Conservation (phyloP, 2,329 filamentous ascomycete genomes). For the Dothidotthia symphoricarpi region DNA sequence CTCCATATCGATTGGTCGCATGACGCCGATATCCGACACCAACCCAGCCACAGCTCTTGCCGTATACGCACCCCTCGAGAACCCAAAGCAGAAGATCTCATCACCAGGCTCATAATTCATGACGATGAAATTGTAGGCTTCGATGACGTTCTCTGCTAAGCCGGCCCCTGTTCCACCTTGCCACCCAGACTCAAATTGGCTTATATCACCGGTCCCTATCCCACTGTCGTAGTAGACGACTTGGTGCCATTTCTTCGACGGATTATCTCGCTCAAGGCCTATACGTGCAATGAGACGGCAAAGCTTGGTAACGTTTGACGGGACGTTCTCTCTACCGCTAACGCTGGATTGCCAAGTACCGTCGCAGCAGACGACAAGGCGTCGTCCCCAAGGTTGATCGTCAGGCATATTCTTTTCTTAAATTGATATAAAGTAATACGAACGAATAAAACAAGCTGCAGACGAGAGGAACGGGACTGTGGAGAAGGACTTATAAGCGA, state of each 20-base stretch:
- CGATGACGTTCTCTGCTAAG: conserved; percentile 49
- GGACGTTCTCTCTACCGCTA: conserved; percentile 29
- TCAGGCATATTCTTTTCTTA: no score
- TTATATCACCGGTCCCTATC: conserved; percentile 35
- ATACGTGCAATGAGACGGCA: conserved; percentile 33
- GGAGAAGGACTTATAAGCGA: no score
- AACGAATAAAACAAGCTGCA: no score
- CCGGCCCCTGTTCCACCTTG: conserved; percentile 47
- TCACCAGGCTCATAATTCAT: conserved; percentile 52
- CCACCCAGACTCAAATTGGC: conserved; percentile 21
- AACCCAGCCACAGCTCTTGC: conserved; percentile 46
- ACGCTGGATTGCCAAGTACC: conserved; percentile 41
- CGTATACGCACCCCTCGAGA: conserved; percentile 50
- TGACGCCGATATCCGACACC: conserved; percentile 48
- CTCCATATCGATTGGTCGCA: conserved; percentile 47
- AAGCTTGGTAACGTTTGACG: conserved; percentile 40
- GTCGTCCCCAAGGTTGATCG: conserved; percentile 30
- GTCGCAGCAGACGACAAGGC: conserved; percentile 39
- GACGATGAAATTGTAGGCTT: conserved; percentile 52
- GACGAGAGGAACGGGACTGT: no score
- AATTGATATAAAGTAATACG: no score
- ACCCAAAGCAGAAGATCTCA: conserved; percentile 50
- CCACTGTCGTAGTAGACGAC: conserved; percentile 40
- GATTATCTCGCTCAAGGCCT: conserved; percentile 24
- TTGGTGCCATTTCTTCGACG: conserved; percentile 33